Conservation (phyloP, 768 basidiomycete genomes). For the Cyclocybe cylindracea region DNA sequence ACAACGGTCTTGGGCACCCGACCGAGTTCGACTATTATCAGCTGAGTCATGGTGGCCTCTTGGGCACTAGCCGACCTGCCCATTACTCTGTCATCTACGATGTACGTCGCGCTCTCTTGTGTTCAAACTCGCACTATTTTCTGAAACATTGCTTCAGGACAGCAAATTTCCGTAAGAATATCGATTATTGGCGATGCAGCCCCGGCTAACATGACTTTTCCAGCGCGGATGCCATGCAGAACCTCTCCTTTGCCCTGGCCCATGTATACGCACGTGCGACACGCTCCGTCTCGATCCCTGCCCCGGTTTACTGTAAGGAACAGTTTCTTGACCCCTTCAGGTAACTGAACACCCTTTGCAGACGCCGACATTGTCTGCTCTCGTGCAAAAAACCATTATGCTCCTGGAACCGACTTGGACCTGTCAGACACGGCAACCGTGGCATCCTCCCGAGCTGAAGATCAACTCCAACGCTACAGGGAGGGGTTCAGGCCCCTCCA, state of each 20-base stretch:
- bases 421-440: conserved; percentile 62
- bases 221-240: conserved; percentile 69
- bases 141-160: conserved; percentile 26
- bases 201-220: not conserved
- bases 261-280: conserved; percentile 83
- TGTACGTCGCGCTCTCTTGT: conserved; percentile 26
- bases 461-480: conserved; percentile 48
- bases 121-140: not conserved
- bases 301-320: conserved; percentile 77
- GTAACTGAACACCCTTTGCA: conserved; percentile 32
- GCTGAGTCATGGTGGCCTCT: conserved; percentile 72
- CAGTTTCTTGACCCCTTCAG: conserved; percentile 10
- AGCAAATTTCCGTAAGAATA: conserved; percentile 58
- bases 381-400: conserved; percentile 80
- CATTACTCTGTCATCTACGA: conserved; percentile 50
- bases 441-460: conserved; percentile 38
- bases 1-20: conserved; percentile 68
- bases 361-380: conserved; percentile 85
- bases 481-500: conserved; percentile 60
- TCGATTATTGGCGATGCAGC: not conserved
- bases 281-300: conserved; percentile 83
- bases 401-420: conserved; percentile 57
- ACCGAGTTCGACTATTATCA: conserved; percentile 80
- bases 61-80: conserved; percentile 67
- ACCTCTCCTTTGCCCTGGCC: conserved; percentile 69